phyloP scores from a whole-genome alignment of 225 moss, liverwort and hornwort genomes.

The Rhytidiadelphus loreus region DNA sequence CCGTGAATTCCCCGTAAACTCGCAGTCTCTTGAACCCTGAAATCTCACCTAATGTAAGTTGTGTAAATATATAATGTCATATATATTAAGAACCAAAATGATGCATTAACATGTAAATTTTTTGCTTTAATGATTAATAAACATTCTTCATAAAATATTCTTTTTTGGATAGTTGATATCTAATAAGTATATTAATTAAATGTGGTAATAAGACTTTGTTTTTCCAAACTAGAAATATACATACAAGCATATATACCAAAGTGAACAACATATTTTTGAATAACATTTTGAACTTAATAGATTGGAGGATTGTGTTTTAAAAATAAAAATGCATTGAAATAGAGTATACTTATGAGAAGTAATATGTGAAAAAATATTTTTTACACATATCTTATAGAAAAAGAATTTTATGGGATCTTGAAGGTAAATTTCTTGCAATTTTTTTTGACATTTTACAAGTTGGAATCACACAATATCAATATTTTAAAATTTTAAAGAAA shows the following conservation, averaged over 20 bases:
- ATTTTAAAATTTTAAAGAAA: background rate
- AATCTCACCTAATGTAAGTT: no score
- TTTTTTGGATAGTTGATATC: background rate
- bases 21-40: no score
- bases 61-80: background rate
- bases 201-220: background rate
- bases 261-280: background rate
- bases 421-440: background rate
- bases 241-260: background rate
- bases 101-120: no score
- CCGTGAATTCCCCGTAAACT: no score
- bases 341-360: background rate
- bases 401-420: background rate
- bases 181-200: background rate
- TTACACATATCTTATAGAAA: background rate
- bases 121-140: background rate
- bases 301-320: background rate
- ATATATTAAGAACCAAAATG: background rate
- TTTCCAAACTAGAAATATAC: background rate
- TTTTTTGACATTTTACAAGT: background rate
- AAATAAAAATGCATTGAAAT: background rate
- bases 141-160: background rate
- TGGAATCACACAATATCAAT: background rate
- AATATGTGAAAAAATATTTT: background rate
- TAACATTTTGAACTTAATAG: background rate